Evolutionary conservation across 192 early-diverging fungal species (phyloP).

Genomic region (Coemansia sp.): DNA sequence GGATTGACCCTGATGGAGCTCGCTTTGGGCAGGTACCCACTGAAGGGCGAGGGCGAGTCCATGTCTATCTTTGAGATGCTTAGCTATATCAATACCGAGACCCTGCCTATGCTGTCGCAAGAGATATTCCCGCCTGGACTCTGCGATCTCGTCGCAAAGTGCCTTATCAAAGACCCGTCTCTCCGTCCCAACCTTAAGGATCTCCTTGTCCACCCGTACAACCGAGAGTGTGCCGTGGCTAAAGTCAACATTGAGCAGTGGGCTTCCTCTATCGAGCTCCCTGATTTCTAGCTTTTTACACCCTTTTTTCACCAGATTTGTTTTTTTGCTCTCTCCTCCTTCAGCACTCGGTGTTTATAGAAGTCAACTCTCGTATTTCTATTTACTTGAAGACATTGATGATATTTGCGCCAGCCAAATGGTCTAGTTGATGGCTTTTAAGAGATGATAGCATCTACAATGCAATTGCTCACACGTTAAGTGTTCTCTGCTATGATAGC

Average conservation of each 20-base stretch:
- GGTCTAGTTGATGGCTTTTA: background rate
- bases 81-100: conserved; percentile 88
- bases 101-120: conserved; percentile 73
- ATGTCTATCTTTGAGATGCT: conserved; percentile 90
- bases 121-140: conserved; percentile 75
- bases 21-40: conserved; percentile 71
- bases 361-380: too few relatives aligned
- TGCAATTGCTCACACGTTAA: too few relatives aligned
- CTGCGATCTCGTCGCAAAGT: conserved; percentile 68
- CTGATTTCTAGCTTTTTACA: conserved; percentile 21
- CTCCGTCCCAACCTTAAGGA: conserved; percentile 65
- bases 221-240: conserved; percentile 47
- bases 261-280: conserved; percentile 41
- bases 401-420: background rate
- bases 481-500: background rate
- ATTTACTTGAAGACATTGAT: background rate
- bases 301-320: background rate
- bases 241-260: conserved; percentile 68
- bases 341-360: too few relatives aligned
- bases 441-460: background rate
- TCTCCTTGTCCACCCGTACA: conserved; percentile 64
- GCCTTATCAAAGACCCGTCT: conserved; percentile 52
- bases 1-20: conserved; percentile 83
- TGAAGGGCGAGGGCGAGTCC: conserved; percentile 64
- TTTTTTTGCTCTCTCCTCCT: too few relatives aligned